A percentile compares a stretch with the other conserved stretches of the same genome.
These are phyloP conservation scores for Actinidia polygama DNA, from an alignment of 179 eudicot genomes.

Conservation along the genomic window DNA sequence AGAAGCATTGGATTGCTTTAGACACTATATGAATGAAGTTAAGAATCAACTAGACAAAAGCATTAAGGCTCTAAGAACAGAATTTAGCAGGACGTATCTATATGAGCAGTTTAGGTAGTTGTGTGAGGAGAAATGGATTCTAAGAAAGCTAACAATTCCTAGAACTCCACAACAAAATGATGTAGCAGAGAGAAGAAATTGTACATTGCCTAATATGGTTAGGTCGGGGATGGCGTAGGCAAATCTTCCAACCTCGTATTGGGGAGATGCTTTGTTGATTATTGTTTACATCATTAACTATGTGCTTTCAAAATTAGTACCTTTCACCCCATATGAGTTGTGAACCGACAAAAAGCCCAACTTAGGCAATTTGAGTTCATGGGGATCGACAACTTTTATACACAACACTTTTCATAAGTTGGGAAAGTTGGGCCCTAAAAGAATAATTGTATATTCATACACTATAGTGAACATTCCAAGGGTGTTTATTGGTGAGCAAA, in stretches of 20 bases:
- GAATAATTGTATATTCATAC: too few relatives aligned
- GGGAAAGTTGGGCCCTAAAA: too few relatives aligned
- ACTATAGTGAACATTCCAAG: too few relatives aligned
- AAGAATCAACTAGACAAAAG: background rate
- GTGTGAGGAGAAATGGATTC: background rate
- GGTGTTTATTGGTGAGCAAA: too few relatives aligned
- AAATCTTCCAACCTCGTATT: background rate
- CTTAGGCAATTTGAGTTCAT: too few relatives aligned
- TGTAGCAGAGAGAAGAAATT: background rate
- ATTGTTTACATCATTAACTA: background rate
- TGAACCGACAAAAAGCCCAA: background rate
- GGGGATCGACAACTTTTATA: too few relatives aligned
- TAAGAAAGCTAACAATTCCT: background rate
- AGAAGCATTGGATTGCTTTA: too few relatives aligned
- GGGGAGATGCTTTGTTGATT: slow-evolving; percentile 10
- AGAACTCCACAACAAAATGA: background rate
- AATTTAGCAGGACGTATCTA: background rate
- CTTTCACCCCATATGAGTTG: background rate
- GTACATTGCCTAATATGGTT: background rate
- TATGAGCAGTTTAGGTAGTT: background rate
- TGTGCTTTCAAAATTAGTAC: background rate
- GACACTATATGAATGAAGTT: too few relatives aligned
- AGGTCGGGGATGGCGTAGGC: background rate
- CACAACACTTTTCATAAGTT: too few relatives aligned
- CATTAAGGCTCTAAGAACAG: background rate